Evolutionary conservation across 768 basidiomycete genomes (phyloP).

Genomic region (Mycena epipterygia): DNA sequence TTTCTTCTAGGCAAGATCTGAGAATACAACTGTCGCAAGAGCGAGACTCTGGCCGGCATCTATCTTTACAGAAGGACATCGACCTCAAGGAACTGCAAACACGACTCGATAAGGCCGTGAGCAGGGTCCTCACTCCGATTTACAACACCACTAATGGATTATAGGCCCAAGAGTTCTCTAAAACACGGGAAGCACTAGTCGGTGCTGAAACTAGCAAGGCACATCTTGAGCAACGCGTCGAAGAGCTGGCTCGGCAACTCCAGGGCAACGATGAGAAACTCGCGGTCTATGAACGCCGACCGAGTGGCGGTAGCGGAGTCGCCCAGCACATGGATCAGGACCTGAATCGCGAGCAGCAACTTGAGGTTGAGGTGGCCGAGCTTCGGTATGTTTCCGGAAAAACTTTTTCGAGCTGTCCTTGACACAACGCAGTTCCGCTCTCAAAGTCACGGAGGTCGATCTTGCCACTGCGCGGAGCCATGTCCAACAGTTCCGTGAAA

Average conservation of each 20-base stretch:
- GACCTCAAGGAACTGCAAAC: slow-evolving; percentile 82
- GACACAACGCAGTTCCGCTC: slow-evolving; percentile 63
- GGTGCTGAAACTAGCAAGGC: slow-evolving; percentile 84
- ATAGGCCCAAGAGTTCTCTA: slow-evolving; percentile 74
- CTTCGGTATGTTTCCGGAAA: slow-evolving; percentile 66
- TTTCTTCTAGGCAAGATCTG: slow-evolving; percentile 74
- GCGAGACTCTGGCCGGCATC: slow-evolving; percentile 78
- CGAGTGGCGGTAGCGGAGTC: slow-evolving; percentile 50
- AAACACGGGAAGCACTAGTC: slow-evolving; percentile 77
- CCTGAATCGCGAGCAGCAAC: slow-evolving; percentile 79
- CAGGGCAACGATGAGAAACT: slow-evolving; percentile 89
- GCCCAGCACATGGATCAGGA: slow-evolving; percentile 57
- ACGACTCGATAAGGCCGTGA: slow-evolving; percentile 78
- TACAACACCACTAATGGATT: background rate
- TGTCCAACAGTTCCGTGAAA: slow-evolving; percentile 88
- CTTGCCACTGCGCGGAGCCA: slow-evolving; percentile 78
- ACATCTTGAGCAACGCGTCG: slow-evolving; percentile 81
- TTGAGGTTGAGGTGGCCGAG: slow-evolving; percentile 89
- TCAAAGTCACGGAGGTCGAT: slow-evolving; percentile 86
- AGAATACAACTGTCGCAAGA: slow-evolving; percentile 79
- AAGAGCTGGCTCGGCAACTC: slow-evolving; percentile 71
- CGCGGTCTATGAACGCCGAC: slow-evolving; percentile 85
- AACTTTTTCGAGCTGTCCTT: background rate
- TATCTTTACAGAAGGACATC: slow-evolving; percentile 85
- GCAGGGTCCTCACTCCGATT: background rate